Percentiles rank a stretch among this genome's conserved stretches.
Evolutionary conservation across 345 rosid species (phyloP).

Genomic region (Lepidium sativum): DNA sequence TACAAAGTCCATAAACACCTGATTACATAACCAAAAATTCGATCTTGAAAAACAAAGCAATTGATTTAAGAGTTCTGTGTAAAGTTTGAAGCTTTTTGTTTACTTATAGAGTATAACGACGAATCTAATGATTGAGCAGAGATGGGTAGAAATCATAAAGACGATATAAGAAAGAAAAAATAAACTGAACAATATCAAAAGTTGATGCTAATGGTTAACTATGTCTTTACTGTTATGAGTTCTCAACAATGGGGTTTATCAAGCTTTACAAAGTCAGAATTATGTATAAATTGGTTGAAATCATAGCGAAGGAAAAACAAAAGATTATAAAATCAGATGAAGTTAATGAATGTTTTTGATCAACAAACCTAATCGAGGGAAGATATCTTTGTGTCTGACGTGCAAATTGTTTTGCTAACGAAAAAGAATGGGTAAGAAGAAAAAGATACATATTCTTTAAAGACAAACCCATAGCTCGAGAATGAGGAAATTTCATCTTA

Average conservation of each 20-base stretch:
- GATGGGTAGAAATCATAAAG: neutral
- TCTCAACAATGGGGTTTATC: neutral
- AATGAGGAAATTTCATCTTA: too few relatives aligned
- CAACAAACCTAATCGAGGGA: constrained; percentile 2
- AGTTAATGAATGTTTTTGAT: neutral
- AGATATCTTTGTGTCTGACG: neutral
- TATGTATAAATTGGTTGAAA: neutral
- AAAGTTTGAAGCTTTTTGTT: neutral
- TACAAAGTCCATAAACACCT: constrained; percentile 86
- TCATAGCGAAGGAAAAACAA: constrained; percentile 1
- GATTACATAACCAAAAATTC: neutral
- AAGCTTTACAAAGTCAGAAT: neutral
- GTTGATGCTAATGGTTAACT: neutral
- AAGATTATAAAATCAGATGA: neutral
- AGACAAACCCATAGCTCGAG: too few relatives aligned
- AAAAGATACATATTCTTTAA: too few relatives aligned
- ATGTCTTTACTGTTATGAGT: neutral
- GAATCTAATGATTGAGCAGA: constrained; percentile 61
- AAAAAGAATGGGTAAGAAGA: too few relatives aligned
- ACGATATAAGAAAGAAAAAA: neutral
- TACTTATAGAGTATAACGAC: constrained; percentile 76
- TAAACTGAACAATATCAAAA: neutral
- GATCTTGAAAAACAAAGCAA: neutral
- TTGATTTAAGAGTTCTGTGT: neutral
- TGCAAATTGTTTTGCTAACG: too few relatives aligned